A percentile compares a stretch with the other conserved stretches of the same genome.
Evolutionary conservation across 192 early-diverging fungal species (phyloP).

Genomic region (Pilobolus umbonatus): DNA sequence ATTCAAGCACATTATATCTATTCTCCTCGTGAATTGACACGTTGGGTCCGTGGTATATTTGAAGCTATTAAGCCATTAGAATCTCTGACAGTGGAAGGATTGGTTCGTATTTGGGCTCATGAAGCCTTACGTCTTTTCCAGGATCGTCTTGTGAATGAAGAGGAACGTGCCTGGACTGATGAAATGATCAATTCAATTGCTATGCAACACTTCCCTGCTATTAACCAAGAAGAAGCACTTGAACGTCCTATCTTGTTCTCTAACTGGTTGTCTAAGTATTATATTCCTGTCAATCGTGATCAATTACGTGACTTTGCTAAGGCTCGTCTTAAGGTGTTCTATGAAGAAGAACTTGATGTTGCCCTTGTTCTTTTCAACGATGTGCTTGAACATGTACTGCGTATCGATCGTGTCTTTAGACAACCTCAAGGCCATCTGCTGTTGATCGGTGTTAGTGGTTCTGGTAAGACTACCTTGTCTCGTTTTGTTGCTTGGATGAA

Average conservation of each 20-base stretch:
- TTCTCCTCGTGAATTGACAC: slow-evolving; percentile 97
- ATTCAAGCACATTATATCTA: slow-evolving; percentile 99
- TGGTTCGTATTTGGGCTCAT: slow-evolving; percentile 97
- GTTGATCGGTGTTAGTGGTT: slow-evolving; percentile 95
- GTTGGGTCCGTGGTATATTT: slow-evolving; percentile 97
- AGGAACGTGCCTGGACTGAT: slow-evolving; percentile 92
- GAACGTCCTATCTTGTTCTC: slow-evolving; percentile 92
- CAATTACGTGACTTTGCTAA: slow-evolving; percentile 88
- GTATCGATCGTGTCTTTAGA: slow-evolving; percentile 97
- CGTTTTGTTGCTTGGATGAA: slow-evolving; percentile 99
- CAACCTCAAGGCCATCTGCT: slow-evolving; percentile 98
- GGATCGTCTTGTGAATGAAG: slow-evolving; percentile 87
- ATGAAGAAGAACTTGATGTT: slow-evolving; percentile 99
- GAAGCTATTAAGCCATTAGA: slow-evolving; percentile 90
- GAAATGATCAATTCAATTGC: slow-evolving; percentile 79
- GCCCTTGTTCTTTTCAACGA: slow-evolving; percentile 96
- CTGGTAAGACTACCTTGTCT: slow-evolving; percentile 96
- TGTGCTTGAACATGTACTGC: slow-evolving; percentile 94
- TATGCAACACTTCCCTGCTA: slow-evolving; percentile 80
- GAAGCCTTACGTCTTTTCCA: slow-evolving; percentile 98
- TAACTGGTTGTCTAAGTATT: slow-evolving; percentile 94
- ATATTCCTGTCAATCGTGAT: slow-evolving; percentile 84
- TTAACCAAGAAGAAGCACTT: slow-evolving; percentile 67
- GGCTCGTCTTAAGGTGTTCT: slow-evolving; percentile 95
- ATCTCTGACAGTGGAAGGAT: slow-evolving; percentile 67